Evolutionary conservation across 179 eudicot genomes (phyloP).

Genomic region (Sideroxylon spinosum): DNA sequence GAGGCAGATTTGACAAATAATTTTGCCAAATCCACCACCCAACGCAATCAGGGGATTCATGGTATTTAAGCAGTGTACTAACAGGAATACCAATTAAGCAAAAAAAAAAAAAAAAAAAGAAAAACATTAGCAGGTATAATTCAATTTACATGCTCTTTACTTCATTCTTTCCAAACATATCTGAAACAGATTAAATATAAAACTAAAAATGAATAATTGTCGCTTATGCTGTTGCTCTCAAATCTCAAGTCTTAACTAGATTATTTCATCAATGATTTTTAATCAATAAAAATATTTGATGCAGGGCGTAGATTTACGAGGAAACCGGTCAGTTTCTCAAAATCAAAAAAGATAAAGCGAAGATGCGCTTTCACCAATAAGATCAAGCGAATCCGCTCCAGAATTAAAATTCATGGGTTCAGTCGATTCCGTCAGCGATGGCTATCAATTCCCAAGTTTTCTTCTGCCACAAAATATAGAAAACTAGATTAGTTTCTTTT

Average conservation of each 20-base stretch:
- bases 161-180: neutral
- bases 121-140: neutral
- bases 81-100: neutral
- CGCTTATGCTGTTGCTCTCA: neutral
- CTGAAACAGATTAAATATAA: neutral
- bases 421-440: conserved; percentile 44
- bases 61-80: neutral
- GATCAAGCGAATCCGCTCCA: conserved; percentile 52
- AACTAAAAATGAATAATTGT: neutral
- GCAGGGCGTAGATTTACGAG: conserved; percentile 52
- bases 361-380: conserved; percentile 37
- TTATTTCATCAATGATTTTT: conserved; percentile 14
- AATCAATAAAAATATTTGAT: conserved; percentile 8
- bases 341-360: conserved; percentile 32
- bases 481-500: conserved; percentile 39
- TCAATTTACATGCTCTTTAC: neutral
- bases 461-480: conserved; percentile 44
- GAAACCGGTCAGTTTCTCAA: conserved; percentile 45
- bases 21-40: neutral
- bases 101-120: too few species aligned
- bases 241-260: neutral
- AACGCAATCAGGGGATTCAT: neutral
- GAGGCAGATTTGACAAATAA: neutral
- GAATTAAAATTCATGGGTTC: conserved; percentile 57
- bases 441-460: conserved; percentile 43